phyloP scores from a whole-genome alignment of 2,329 filamentous ascomycete genomes.

The Leptographium lundbergii region DNA sequence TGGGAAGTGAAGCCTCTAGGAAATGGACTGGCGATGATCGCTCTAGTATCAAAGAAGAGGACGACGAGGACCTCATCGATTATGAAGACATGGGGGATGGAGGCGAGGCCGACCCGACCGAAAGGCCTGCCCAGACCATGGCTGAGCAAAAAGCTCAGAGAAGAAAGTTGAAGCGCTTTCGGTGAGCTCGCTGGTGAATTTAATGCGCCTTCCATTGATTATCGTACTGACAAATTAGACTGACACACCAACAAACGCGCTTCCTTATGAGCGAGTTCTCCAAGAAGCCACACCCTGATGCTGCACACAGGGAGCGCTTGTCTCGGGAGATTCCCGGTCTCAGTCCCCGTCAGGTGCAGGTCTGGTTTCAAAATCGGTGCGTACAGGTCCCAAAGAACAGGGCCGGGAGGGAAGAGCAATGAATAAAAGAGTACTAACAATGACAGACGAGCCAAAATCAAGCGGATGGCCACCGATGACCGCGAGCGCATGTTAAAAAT shows the following conservation, averaged over 20 bases:
- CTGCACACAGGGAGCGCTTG: constrained; percentile 74
- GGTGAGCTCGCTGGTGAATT: constrained; percentile 28
- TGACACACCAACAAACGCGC: constrained; percentile 93
- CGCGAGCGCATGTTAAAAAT: constrained; percentile 61
- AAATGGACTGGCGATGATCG: constrained; percentile 19
- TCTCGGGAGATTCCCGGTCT: constrained; percentile 84
- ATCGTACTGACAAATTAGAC: constrained; percentile 33
- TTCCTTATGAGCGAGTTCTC: constrained; percentile 97
- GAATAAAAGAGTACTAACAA: not conserved
- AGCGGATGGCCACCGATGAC: constrained; percentile 57
- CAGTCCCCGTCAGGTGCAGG: constrained; percentile 85
- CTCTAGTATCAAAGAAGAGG: constrained; percentile 30
- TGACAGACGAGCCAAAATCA: constrained; percentile 55
- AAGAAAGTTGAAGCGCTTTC: constrained; percentile 67
- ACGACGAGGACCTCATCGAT: constrained; percentile 37
- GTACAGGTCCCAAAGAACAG: not conserved
- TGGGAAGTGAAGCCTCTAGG: constrained; percentile 14
- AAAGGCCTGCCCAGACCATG: constrained; percentile 33
- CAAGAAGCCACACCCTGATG: constrained; percentile 87
- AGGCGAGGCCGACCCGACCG: constrained; percentile 26
- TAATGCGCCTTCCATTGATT: not conserved
- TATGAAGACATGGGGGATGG: constrained; percentile 45
- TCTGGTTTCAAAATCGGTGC: constrained; percentile 97
- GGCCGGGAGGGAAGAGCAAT: not conserved
- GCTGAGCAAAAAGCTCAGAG: constrained; percentile 45